phyloP scores from a whole-genome alignment of 768 basidiomycete species.

The Suillus decipiens region DNA sequence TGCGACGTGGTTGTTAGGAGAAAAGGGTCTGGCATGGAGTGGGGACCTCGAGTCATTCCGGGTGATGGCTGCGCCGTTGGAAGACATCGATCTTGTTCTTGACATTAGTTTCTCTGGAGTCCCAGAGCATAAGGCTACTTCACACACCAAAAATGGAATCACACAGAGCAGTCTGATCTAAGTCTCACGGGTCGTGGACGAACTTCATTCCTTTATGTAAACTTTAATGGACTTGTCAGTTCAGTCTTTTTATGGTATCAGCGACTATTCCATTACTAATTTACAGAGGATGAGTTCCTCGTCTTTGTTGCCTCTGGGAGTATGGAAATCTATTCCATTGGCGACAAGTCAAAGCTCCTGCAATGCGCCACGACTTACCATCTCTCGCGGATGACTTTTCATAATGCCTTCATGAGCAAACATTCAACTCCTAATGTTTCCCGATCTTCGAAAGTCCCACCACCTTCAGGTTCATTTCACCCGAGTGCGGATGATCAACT shows the following conservation, averaged over 20 bases:
- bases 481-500: constrained; percentile 51
- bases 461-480: constrained; percentile 32
- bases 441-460: constrained; percentile 6
- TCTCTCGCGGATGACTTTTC: constrained; percentile 44
- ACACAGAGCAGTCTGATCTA: background rate
- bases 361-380: constrained; percentile 42
- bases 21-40: constrained; percentile 30
- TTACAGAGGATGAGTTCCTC: constrained; percentile 47
- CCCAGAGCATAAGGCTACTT: background rate
- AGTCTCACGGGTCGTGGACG: too few species aligned
- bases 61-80: constrained; percentile 12
- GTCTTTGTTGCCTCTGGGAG: constrained; percentile 46
- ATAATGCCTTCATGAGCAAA: constrained; percentile 44
- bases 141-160: constrained; percentile 3
- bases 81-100: constrained; percentile 12
- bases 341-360: constrained; percentile 31
- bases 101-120: background rate
- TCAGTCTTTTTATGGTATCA: constrained; percentile 46
- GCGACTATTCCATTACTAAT: constrained; percentile 49
- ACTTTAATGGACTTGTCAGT: constrained; percentile 36
- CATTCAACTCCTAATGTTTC: background rate
- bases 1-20: constrained; percentile 22
- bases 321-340: constrained; percentile 53
- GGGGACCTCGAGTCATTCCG: constrained; percentile 23
- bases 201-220: too few species aligned